Evolutionary conservation across 2,329 filamentous ascomycete species (phyloP).

Genomic region (Alternaria arborescens): DNA sequence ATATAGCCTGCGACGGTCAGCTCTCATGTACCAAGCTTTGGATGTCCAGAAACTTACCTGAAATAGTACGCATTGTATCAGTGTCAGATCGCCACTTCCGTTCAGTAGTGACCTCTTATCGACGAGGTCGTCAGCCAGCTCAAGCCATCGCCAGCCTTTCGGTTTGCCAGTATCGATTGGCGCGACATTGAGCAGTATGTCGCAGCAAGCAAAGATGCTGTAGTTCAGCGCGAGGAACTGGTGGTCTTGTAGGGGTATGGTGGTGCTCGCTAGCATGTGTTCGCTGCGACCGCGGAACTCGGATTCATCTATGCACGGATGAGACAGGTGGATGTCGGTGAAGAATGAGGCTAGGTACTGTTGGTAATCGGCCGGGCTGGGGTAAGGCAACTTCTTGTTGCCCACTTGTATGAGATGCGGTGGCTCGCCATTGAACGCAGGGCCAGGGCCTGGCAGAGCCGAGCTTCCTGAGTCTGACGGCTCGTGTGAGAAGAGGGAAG

Average conservation of each 20-base stretch:
- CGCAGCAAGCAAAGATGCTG: constrained; percentile 38
- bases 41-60: constrained; percentile 28
- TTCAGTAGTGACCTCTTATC: constrained; percentile 33
- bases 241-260: constrained; percentile 27
- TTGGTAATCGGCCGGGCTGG: constrained; percentile 31
- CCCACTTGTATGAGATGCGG: constrained; percentile 27
- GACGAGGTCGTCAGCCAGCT: constrained; percentile 38
- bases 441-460: constrained; percentile 3
- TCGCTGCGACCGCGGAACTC: constrained; percentile 36
- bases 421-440: not conserved
- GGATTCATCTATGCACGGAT: constrained; percentile 44
- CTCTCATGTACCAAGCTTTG: not conserved
- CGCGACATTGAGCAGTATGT: constrained; percentile 21
- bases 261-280: constrained; percentile 29
- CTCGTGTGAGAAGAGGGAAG: constrained; percentile 21
- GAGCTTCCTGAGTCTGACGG: constrained; percentile 16
- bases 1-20: constrained; percentile 36
- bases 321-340: constrained; percentile 33
- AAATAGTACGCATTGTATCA: constrained; percentile 41
- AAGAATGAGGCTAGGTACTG: constrained; percentile 41
- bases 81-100: constrained; percentile 30
- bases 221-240: constrained; percentile 44
- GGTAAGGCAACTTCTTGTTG: constrained; percentile 32
- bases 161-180: constrained; percentile 16
- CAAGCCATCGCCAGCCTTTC: constrained; percentile 43